Conservation (phyloP, 805 yeast species). For the Myxozyma kluyveri region DNA sequence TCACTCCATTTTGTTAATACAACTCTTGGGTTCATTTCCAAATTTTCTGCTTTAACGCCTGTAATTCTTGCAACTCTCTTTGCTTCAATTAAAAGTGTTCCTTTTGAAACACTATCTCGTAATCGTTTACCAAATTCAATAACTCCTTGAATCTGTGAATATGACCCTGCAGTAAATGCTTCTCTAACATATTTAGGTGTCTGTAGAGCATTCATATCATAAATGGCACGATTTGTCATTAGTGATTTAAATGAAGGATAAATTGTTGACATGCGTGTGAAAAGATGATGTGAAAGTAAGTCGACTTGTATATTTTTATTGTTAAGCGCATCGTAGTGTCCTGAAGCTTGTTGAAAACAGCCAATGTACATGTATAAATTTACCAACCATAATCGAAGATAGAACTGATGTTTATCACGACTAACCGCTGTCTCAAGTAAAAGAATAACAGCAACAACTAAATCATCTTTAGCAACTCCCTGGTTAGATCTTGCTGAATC, state of each 20-base stretch:
- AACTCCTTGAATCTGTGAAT: constrained; percentile 66
- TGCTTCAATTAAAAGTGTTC: constrained; percentile 38
- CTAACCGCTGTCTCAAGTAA: constrained; percentile 56
- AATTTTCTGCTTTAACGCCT: constrained; percentile 35
- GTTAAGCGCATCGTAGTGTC: constrained; percentile 54
- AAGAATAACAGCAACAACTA: constrained; percentile 44
- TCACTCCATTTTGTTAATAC: constrained; percentile 40
- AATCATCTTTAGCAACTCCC: constrained; percentile 29
- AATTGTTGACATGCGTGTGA: constrained; percentile 48
- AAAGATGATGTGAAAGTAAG: constrained; percentile 51
- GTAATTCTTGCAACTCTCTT: constrained; percentile 34
- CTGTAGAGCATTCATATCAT: constrained; percentile 46
- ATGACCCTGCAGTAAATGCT: constrained; percentile 59
- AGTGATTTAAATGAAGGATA: constrained; percentile 45
- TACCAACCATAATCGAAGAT: constrained; percentile 67
- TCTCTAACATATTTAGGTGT: constrained; percentile 50
- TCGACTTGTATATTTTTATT: constrained; percentile 78
- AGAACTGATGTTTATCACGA: constrained; percentile 69
- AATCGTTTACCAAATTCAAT: constrained; percentile 57
- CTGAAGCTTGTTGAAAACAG: constrained; percentile 48
- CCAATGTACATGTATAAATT: constrained; percentile 61
- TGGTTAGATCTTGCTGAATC: constrained; percentile 32
- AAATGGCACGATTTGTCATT: constrained; percentile 48
- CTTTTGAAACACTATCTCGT: constrained; percentile 49
- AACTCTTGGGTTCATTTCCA: constrained; percentile 16